These are phyloP conservation scores for Cryptomeria japonica DNA, from an alignment of 75 land plant genomes.

Conservation along the genomic window DNA sequence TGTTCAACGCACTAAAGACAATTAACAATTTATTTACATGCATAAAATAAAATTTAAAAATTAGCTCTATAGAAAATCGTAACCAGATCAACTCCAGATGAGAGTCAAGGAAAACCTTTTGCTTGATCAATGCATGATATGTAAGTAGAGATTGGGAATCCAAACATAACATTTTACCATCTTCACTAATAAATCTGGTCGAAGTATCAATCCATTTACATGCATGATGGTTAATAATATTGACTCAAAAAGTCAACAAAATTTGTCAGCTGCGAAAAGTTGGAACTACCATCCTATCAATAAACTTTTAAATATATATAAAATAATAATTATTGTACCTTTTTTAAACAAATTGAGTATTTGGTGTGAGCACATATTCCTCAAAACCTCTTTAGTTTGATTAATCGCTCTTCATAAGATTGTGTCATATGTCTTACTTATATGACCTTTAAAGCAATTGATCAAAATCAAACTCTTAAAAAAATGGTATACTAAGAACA, in stretches of 20 bases:
- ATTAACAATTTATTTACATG: no score
- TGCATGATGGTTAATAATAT: neutral
- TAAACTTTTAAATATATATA: neutral
- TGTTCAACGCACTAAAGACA: no score
- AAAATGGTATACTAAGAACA: neutral
- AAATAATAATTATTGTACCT: neutral
- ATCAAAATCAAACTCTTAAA: neutral
- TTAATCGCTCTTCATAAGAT: neutral
- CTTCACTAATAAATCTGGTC: neutral
- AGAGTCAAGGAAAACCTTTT: neutral
- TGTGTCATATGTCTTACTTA: neutral
- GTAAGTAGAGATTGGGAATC: neutral
- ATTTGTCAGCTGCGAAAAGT: neutral
- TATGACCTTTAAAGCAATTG: neutral
- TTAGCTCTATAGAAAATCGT: no score
- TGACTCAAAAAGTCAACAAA: neutral
- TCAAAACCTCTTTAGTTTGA: neutral
- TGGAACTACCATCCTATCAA: neutral
- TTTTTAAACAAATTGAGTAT: neutral
- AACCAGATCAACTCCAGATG: neutral
- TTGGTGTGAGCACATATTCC: neutral
- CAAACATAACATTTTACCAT: neutral
- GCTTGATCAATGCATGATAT: neutral
- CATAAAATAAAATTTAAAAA: no score
- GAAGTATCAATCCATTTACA: neutral